Conservation (phyloP, 352 stramenopile species). For the Pythium vanterpoolii region DNA sequence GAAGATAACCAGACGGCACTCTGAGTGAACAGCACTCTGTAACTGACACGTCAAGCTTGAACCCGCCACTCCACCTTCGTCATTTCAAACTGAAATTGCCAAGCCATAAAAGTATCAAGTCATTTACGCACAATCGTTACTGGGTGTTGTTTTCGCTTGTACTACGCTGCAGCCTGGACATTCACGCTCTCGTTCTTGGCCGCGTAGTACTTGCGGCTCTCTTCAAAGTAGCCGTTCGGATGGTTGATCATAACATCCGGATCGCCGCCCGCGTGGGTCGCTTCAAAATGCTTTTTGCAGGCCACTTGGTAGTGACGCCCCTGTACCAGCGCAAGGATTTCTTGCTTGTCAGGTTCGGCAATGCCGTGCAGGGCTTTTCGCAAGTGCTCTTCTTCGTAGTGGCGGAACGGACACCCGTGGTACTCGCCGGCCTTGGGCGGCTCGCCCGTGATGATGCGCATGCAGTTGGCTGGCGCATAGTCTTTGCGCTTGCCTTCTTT, state of each 20-base stretch:
- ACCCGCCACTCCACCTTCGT: background rate
- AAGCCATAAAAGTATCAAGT: conserved; percentile 22
- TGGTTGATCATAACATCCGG: conserved; percentile 96
- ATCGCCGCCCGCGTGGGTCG: conserved; percentile 82
- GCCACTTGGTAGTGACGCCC: conserved; percentile 97
- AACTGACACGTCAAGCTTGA: too few species aligned
- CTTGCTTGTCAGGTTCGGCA: conserved; percentile 82
- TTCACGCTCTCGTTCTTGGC: conserved; percentile 75
- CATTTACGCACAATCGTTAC: background rate
- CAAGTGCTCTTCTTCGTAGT: conserved; percentile 94
- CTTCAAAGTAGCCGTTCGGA: conserved; percentile 98
- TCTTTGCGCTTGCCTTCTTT: conserved; percentile 98
- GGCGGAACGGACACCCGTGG: conserved; percentile 98
- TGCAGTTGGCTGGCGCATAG: conserved; percentile 96
- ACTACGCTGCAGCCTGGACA: conserved; percentile 30
- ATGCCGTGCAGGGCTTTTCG: conserved; percentile 82
- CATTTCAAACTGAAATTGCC: background rate
- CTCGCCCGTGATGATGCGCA: conserved; percentile 97
- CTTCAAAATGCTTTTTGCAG: conserved; percentile 98
- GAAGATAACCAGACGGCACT: conserved; percentile 21
- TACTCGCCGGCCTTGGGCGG: conserved; percentile 93
- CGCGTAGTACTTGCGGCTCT: conserved; percentile 92
- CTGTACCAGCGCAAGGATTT: conserved; percentile 91
- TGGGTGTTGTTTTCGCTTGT: background rate
- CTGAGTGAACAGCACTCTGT: background rate